A percentile compares a stretch with the other conserved stretches of the same genome.
phyloP scores from a whole-genome alignment of 495 filamentous ascomycete species.

The Aspergillus funiculosus region DNA sequence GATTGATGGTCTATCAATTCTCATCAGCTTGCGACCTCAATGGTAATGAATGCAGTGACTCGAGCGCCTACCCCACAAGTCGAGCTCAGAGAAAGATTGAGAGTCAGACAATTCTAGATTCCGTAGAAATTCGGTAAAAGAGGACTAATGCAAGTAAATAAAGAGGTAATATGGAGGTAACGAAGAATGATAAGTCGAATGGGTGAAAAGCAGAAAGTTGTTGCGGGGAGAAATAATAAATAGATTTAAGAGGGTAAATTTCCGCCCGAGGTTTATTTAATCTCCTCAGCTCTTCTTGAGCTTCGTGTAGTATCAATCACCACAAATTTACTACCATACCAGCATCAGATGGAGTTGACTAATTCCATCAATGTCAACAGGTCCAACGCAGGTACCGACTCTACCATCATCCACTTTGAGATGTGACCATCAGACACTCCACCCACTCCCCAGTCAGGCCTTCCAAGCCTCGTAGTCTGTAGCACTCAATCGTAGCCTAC shows the following conservation, averaged over 20 bases:
- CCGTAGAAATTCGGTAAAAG: too few relatives aligned
- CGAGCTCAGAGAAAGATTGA: too few relatives aligned
- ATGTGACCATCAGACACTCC: neutral
- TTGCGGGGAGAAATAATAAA: neutral
- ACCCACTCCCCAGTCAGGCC: neutral
- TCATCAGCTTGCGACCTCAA: too few relatives aligned
- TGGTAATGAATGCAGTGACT: too few relatives aligned
- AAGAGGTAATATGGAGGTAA: neutral
- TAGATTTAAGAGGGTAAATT: neutral
- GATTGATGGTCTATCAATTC: too few relatives aligned
- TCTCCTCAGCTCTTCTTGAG: too few relatives aligned
- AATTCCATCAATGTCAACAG: too few relatives aligned
- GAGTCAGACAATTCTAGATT: too few relatives aligned
- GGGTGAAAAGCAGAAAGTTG: too few relatives aligned
- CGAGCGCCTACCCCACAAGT: too few relatives aligned
- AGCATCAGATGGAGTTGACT: neutral
- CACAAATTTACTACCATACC: neutral
- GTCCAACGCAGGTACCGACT: neutral
- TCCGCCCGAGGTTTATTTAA: neutral
- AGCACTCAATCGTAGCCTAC: too few relatives aligned
- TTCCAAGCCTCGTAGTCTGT: too few relatives aligned
- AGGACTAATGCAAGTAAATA: neutral
- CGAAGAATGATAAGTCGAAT: neutral
- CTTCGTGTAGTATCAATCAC: neutral
- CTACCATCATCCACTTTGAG: neutral